phyloP scores from a whole-genome alignment of 2,329 filamentous ascomycete genomes.

The Xylariaceae sp. region DNA sequence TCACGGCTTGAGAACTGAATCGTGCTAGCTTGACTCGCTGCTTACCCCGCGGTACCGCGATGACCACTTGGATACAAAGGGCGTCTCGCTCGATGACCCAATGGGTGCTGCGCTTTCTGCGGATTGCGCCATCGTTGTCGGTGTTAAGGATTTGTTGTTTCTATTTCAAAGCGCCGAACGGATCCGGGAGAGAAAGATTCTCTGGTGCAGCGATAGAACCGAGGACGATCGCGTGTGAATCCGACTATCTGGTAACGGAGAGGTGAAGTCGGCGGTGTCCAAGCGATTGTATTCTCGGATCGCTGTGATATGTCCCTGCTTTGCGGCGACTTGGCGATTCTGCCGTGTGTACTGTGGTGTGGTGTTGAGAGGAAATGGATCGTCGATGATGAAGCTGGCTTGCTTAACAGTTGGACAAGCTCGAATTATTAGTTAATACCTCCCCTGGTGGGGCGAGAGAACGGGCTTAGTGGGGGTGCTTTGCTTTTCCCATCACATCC shows the following conservation, averaged over 20 bases:
- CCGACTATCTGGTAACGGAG: no score
- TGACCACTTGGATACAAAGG: conserved; percentile 54
- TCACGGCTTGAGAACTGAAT: background rate
- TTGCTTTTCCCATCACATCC: no score
- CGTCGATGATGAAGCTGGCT: background rate
- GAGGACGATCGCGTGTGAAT: no score
- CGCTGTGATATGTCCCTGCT: background rate
- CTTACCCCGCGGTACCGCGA: conserved; percentile 59
- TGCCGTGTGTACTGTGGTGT: background rate
- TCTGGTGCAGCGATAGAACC: no score
- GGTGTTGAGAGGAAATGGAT: background rate
- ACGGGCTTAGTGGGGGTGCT: no score
- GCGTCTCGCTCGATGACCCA: conserved; percentile 29
- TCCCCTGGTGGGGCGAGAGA: no score
- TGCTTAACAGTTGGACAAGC: background rate
- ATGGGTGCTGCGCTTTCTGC: conserved; percentile 27
- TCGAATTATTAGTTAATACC: background rate
- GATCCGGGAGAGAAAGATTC: no score
- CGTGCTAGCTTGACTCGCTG: background rate
- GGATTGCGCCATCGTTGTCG: conserved; percentile 22
- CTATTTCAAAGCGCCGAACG: no score
- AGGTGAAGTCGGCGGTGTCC: no score
- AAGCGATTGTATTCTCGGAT: background rate
- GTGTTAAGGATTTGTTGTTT: background rate
- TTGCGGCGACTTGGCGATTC: background rate